A percentile compares a stretch with the other conserved stretches of the same genome.
These are phyloP conservation scores for Mucor irregularis DNA, from an alignment of 371 early-diverging fungal species.

Conservation along the genomic window DNA sequence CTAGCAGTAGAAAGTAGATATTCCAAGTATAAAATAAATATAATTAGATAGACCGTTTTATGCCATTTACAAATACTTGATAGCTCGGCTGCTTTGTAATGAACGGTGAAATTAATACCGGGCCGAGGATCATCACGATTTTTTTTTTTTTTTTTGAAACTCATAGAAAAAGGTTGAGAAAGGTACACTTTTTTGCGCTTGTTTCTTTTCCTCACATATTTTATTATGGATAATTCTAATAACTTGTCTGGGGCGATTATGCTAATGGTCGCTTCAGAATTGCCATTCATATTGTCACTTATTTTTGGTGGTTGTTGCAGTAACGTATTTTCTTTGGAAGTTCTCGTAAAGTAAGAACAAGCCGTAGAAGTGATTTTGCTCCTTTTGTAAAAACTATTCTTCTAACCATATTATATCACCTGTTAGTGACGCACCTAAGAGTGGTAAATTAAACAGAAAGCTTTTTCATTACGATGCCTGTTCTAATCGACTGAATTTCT, in stretches of 20 bases:
- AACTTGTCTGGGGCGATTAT: constrained; percentile 5
- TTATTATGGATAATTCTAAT: constrained; percentile 14
- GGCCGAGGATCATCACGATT: too few relatives aligned
- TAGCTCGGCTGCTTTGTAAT: too few relatives aligned
- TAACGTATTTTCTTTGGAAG: constrained; percentile 85
- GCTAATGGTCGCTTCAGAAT: constrained; percentile 34
- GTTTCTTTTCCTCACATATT: neutral
- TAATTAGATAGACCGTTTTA: too few relatives aligned
- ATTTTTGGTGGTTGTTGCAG: constrained; percentile 93
- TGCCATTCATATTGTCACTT: constrained; percentile 56
- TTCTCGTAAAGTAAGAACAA: constrained; percentile 61
- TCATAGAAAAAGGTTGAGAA: neutral
- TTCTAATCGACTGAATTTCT: neutral
- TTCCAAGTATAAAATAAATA: too few relatives aligned
- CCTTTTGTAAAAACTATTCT: neutral
- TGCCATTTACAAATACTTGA: too few relatives aligned
- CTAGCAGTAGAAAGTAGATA: neutral
- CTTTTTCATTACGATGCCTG: neutral
- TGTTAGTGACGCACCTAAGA: constrained; percentile 68
- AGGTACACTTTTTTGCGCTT: neutral
- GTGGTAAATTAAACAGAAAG: constrained; percentile 50
- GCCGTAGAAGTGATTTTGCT: neutral
- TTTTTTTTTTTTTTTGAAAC: neutral
- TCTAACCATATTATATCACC: neutral
- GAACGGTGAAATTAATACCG: too few relatives aligned